A percentile compares a stretch with the other conserved stretches of the same genome.
Evolutionary conservation across 164 flowering plant species (phyloP).

Genomic region (Amborella trichopoda): DNA sequence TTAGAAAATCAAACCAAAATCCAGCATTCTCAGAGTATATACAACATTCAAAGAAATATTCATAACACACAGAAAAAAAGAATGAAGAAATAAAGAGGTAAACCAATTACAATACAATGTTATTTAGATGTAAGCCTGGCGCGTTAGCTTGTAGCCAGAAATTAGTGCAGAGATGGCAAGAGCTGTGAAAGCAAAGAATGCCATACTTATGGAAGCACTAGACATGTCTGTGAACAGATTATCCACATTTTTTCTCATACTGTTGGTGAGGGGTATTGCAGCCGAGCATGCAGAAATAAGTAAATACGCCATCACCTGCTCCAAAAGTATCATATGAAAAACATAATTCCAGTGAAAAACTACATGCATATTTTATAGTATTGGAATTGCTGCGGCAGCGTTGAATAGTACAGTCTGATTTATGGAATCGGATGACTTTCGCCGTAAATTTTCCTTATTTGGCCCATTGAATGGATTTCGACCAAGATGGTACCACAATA

Average conservation of each 20-base stretch:
- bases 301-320: constrained; percentile 16
- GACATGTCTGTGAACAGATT: constrained; percentile 15
- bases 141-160: constrained; percentile 18
- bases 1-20: no score
- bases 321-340: background rate
- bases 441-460: background rate
- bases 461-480: background rate
- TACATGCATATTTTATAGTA: no score
- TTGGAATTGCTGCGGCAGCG: no score
- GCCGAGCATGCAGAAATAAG: constrained; percentile 23
- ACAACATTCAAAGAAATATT: no score
- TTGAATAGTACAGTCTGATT: background rate
- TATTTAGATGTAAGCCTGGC: constrained; percentile 13
- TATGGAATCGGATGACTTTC: background rate
- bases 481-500: background rate
- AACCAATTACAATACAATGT: no score
- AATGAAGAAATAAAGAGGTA: no score
- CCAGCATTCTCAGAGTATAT: no score
- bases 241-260: constrained; percentile 10
- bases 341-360: no score
- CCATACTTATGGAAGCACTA: constrained; percentile 22
- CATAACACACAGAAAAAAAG: no score
- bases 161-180: constrained; percentile 16
- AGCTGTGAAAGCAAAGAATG: constrained; percentile 19
- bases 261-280: constrained; percentile 10